Evolutionary conservation across 1,284 basidiomycete genomes (phyloP).

Genomic region (Blastosporella zonata): DNA sequence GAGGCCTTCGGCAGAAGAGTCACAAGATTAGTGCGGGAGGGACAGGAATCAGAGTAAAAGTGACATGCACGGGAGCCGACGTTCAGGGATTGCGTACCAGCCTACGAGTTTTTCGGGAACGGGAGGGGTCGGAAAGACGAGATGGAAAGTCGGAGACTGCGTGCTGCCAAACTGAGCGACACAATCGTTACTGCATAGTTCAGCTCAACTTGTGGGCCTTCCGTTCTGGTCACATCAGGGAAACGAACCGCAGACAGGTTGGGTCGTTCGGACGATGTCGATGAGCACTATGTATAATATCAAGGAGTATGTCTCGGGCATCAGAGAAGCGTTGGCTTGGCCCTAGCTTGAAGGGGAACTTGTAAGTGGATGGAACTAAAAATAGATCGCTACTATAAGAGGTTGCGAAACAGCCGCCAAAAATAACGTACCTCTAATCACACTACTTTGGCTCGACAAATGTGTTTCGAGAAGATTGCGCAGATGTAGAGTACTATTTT

Average conservation of each 20-base stretch:
- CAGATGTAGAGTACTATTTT: too few relatives aligned
- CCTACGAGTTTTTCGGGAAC: neutral
- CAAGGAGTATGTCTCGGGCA: too few relatives aligned
- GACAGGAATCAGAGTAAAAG: slow-evolving; percentile 7
- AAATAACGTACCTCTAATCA: neutral
- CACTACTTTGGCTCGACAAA: too few relatives aligned
- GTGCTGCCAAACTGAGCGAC: neutral
- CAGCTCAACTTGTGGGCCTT: neutral
- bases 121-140: slow-evolving; percentile 5
- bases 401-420: neutral
- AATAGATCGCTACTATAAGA: neutral
- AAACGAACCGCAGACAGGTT: too few relatives aligned
- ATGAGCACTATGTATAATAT: too few relatives aligned
- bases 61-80: slow-evolving; percentile 4
- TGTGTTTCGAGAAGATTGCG: too few relatives aligned
- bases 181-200: neutral
- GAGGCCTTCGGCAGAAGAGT: neutral
- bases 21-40: neutral
- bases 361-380: too few relatives aligned
- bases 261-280: too few relatives aligned
- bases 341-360: too few relatives aligned
- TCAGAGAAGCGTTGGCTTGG: neutral
- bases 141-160: neutral
- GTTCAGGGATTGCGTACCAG: neutral
- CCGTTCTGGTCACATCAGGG: too few relatives aligned